These are phyloP conservation scores for Ramalina peruviana DNA, from an alignment of 495 filamentous ascomycete genomes.

Conservation along the genomic window DNA sequence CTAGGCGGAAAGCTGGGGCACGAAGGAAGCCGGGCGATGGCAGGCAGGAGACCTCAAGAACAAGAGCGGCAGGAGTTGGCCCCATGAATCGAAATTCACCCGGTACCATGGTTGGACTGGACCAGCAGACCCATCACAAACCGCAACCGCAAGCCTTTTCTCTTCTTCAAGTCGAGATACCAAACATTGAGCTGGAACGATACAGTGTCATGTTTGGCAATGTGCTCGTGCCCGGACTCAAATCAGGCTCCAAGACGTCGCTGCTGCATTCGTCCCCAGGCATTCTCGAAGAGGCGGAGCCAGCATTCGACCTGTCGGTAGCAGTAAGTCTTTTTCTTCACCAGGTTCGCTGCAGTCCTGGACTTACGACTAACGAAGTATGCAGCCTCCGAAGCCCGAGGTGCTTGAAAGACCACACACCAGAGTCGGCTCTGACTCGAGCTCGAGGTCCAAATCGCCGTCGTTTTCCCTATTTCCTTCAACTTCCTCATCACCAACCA, in stretches of 20 bases:
- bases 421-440: conserved; percentile 39
- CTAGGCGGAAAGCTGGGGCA: neutral
- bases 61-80: too few relatives aligned
- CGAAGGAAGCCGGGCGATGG: neutral
- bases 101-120: neutral
- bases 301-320: conserved; percentile 22
- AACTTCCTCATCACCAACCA: conserved; percentile 29
- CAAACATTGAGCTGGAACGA: conserved; percentile 64
- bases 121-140: neutral
- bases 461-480: conserved; percentile 52
- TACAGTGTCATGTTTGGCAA: conserved; percentile 92
- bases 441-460: conserved; percentile 41
- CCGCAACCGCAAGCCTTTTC: conserved; percentile 3
- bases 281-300: conserved; percentile 48
- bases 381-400: neutral
- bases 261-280: conserved; percentile 19
- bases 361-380: too few relatives aligned
- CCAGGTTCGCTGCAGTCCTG: too few relatives aligned
- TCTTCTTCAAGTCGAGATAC: conserved; percentile 64
- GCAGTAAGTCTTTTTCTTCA: conserved; percentile 16
- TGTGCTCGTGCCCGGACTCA: conserved; percentile 37
- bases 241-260: neutral
- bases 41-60: neutral
- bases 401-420: conserved; percentile 23
- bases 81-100: too few relatives aligned